Evolutionary conservation across 768 basidiomycete genomes (phyloP).

Genomic region (Boletus tylopilopsis): DNA sequence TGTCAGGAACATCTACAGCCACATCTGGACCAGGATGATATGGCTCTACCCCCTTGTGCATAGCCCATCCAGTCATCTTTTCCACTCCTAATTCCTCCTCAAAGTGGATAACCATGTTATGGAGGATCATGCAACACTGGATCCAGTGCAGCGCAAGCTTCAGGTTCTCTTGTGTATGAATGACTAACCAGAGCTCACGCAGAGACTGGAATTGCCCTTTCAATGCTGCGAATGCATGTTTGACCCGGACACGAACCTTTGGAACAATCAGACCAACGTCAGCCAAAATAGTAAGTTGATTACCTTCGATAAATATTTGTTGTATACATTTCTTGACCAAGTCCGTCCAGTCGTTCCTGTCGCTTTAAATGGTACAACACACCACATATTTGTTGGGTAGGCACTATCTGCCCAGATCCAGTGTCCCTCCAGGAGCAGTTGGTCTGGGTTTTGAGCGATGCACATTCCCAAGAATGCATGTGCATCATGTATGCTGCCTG

Average conservation of each 20-base stretch:
- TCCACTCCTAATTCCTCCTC: background rate
- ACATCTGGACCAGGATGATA: no score
- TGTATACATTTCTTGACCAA: background rate
- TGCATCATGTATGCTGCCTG: background rate
- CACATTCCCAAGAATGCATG: background rate
- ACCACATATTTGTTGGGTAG: background rate
- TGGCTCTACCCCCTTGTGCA: no score
- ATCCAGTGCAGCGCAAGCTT: background rate
- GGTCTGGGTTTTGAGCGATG: background rate
- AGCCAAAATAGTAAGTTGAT: no score
- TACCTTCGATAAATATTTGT: background rate
- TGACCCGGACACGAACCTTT: background rate
- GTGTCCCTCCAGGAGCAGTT: background rate
- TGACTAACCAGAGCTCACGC: background rate
- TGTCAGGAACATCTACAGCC: no score
- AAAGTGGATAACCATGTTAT: background rate
- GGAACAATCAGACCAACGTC: no score
- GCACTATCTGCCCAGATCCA: background rate
- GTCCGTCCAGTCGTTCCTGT: no score
- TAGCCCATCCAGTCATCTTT: background rate
- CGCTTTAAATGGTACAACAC: no score
- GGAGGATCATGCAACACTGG: background rate
- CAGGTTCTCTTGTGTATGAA: background rate
- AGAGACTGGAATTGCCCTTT: background rate
- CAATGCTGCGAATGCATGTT: background rate